Conservation (phyloP, 1,139 yeast genomes). For the Pichia sp. region DNA sequence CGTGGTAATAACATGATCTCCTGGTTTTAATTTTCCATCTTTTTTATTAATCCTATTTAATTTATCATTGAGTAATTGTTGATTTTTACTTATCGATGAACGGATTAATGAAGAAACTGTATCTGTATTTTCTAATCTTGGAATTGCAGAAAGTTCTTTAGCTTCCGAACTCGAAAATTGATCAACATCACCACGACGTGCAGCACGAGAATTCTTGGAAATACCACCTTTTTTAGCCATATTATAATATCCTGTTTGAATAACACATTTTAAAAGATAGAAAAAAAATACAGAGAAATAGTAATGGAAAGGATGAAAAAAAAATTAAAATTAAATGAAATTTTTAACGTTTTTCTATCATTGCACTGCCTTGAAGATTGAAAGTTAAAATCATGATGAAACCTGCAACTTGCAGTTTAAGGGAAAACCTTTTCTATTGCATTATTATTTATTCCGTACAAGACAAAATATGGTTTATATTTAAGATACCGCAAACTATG, state of each 20-base stretch:
- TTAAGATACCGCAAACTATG: too few species aligned
- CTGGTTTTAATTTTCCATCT: conserved; percentile 28
- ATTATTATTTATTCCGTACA: too few species aligned
- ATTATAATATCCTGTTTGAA: too few species aligned
- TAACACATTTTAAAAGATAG: too few species aligned
- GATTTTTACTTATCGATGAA: conserved; percentile 59
- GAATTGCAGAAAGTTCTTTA: conserved; percentile 43
- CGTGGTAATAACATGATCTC: conserved; percentile 27
- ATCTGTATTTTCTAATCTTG: conserved; percentile 54
- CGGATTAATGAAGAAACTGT: conserved; percentile 59
- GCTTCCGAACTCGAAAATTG: conserved; percentile 34
- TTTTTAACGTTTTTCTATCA: too few species aligned
- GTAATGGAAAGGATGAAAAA: too few species aligned
- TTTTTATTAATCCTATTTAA: conserved; percentile 34
- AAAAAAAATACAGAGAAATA: too few species aligned
- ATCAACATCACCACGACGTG: conserved; percentile 52
- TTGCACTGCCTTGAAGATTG: background rate
- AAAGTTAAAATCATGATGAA: background rate
- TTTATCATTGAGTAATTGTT: conserved; percentile 52
- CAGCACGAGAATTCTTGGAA: conserved; percentile 71
- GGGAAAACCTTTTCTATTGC: background rate
- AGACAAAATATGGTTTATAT: too few species aligned
- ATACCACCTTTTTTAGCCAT: conserved; percentile 32
- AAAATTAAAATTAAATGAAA: background rate
- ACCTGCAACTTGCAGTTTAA: too few species aligned